These are phyloP conservation scores for Bipolaris cookei DNA, from an alignment of 2,329 filamentous ascomycete genomes.

Conservation along the genomic window DNA sequence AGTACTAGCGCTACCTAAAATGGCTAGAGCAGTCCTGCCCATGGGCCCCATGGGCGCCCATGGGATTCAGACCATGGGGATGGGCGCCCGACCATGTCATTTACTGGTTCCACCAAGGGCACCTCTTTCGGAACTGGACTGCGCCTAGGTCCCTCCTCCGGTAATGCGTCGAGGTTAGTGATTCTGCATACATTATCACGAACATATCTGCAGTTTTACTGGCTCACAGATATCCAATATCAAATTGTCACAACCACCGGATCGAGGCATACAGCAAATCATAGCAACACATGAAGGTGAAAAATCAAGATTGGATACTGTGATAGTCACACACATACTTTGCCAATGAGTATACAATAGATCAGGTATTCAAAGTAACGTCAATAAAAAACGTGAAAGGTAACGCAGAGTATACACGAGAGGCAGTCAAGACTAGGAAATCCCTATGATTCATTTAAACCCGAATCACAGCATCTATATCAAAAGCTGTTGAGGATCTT, in stretches of 20 bases:
- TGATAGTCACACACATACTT: neutral
- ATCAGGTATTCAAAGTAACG: neutral
- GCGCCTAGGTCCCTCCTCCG: neutral
- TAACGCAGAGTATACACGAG: no score
- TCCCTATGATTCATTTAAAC: no score
- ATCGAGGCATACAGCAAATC: neutral
- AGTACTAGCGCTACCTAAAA: no score
- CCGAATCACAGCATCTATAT: no score
- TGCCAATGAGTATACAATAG: neutral
- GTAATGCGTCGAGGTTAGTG: neutral
- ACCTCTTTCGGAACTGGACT: neutral
- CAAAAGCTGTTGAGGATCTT: no score
- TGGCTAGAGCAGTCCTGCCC: no score
- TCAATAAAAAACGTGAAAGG: no score
- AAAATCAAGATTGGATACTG: no score
- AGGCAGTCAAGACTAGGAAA: no score
- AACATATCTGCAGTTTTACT: neutral
- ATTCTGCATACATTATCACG: neutral
- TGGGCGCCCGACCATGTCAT: no score
- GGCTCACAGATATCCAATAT: neutral
- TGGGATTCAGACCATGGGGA: no score
- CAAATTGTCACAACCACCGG: neutral
- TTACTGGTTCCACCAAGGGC: slow-evolving; percentile 1
- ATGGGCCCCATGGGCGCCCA: no score
- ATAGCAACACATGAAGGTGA: neutral